A percentile compares a stretch with the other conserved stretches of the same genome.
Conservation (phyloP, 805 yeast genomes). For the Myxozyma neotropica region DNA sequence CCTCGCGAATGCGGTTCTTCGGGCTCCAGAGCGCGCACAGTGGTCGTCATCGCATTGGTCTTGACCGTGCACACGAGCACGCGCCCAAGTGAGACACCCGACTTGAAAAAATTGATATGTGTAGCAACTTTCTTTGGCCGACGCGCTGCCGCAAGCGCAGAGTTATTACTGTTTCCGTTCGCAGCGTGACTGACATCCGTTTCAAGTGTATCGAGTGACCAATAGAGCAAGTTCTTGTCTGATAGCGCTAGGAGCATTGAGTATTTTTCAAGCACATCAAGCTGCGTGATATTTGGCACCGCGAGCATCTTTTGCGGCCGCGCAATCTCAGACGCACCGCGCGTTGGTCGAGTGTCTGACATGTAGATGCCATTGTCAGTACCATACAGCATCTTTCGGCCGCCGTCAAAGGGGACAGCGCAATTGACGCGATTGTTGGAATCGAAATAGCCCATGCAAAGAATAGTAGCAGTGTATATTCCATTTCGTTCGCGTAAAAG, state of each 20-base stretch:
- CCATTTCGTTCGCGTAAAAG: slow-evolving; percentile 71
- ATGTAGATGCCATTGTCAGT: slow-evolving; percentile 90
- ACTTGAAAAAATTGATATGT: slow-evolving; percentile 89
- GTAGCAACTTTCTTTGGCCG: slow-evolving; percentile 76
- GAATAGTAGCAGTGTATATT: slow-evolving; percentile 74
- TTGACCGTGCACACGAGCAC: slow-evolving; percentile 88
- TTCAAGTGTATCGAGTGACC: slow-evolving; percentile 68
- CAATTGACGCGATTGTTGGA: slow-evolving; percentile 79
- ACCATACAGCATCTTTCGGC: slow-evolving; percentile 85
- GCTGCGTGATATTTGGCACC: slow-evolving; percentile 77
- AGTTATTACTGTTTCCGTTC: slow-evolving; percentile 35
- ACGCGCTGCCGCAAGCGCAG: slow-evolving; percentile 51
- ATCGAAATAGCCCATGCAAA: slow-evolving; percentile 75
- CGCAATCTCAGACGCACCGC: slow-evolving; percentile 38
- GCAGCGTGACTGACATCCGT: slow-evolving; percentile 24
- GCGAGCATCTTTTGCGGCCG: slow-evolving; percentile 72
- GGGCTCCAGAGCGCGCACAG: slow-evolving; percentile 85
- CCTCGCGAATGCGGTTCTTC: slow-evolving; percentile 58
- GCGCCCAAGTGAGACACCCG: slow-evolving; percentile 89
- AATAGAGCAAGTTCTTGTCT: slow-evolving; percentile 78
- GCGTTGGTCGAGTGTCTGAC: slow-evolving; percentile 66
- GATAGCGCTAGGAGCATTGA: slow-evolving; percentile 76
- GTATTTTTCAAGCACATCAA: slow-evolving; percentile 90
- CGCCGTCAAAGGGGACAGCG: slow-evolving; percentile 93
- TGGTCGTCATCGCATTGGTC: slow-evolving; percentile 71